Base-by-base conservation (phyloP, 176 grass and related monocot genomes). In the Avena eriantha region DNA sequence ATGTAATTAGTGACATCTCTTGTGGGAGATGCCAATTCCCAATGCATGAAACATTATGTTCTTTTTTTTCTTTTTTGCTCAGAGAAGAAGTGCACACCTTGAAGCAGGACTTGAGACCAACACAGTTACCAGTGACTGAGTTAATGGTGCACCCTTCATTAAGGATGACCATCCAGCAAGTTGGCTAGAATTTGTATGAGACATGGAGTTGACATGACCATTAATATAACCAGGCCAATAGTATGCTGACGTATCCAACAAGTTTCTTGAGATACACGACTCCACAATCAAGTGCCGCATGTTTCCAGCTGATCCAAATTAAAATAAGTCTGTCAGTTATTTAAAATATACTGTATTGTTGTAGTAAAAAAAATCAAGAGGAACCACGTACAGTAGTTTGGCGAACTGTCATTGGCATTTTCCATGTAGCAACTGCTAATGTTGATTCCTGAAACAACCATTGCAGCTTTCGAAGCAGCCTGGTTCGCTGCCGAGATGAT, bases 251-350 rank as follows among this genome's bases (percentile, higher is more conserved):
- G 96, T 90, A 51, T 98, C 96, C 88, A 98, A 85, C 69, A 95
- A 95, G 43, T 89, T 92, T 46, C 96, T 85, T 71, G 96, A 98
- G 75, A 98, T 98, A 88, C 96, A 98, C 64, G 92, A 95, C 84
- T 98, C 96, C 35, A 98, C 90, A 86, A 95, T 98, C 84, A 98
- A 92, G 90, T 98, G 96, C 17, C 92, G 48, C 96, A 98, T 91
- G 89, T 92, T 98, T 81, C 96, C 96, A 82, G 89, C 96, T 98
- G 93, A 77, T 78, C 66, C 83, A 95, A 87, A 87, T 71, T 21
- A 66, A 53, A 84, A 83, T 5, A 85, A 63, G 11, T 79, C 55
- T 61, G 53, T 36, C 64, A 36, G 51, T 69, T 39, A 54, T 68
- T 53, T 4, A 92, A 86, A 70, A 69, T 76, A 29, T 51, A 79